phyloP scores from a whole-genome alignment of 2,329 filamentous ascomycete species.

The Amauroascus verrucosus region DNA sequence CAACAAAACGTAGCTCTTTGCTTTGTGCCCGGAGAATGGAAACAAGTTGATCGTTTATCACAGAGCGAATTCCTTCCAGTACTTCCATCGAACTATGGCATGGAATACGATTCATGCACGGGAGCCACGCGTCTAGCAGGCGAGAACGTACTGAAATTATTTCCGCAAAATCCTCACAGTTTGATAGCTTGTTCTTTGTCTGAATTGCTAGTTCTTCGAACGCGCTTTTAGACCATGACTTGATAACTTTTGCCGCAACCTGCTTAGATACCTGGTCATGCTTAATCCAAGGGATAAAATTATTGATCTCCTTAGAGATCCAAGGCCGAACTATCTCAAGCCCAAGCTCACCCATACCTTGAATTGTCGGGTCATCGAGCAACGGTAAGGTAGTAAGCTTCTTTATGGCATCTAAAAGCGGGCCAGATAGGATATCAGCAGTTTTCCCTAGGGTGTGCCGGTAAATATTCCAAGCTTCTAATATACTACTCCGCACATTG shows the following conservation, averaged over 20 bases:
- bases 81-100: slow-evolving; percentile 48
- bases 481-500: slow-evolving; percentile 42
- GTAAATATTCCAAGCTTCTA: slow-evolving; percentile 61
- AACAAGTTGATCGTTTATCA: slow-evolving; percentile 59
- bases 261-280: slow-evolving; percentile 61
- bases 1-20: slow-evolving; percentile 53
- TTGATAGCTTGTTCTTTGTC: slow-evolving; percentile 49
- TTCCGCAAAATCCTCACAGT: slow-evolving; percentile 54
- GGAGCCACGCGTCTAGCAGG: slow-evolving; percentile 65
- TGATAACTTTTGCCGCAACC: slow-evolving; percentile 52
- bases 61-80: slow-evolving; percentile 56
- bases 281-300: slow-evolving; percentile 78
- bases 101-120: slow-evolving; percentile 52
- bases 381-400: slow-evolving; percentile 60
- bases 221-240: slow-evolving; percentile 53
- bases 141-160: slow-evolving; percentile 60
- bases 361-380: slow-evolving; percentile 59
- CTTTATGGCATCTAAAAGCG: slow-evolving; percentile 58
- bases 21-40: slow-evolving; percentile 54
- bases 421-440: slow-evolving; percentile 62
- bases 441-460: slow-evolving; percentile 67
- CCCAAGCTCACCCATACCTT: slow-evolving; percentile 57
- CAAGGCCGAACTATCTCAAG: slow-evolving; percentile 69
- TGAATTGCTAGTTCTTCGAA: slow-evolving; percentile 52
- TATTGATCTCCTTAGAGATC: slow-evolving; percentile 71